Evolutionary conservation across 2,329 filamentous ascomycete species (phyloP).

Genomic region (Lachnellula hyalina): DNA sequence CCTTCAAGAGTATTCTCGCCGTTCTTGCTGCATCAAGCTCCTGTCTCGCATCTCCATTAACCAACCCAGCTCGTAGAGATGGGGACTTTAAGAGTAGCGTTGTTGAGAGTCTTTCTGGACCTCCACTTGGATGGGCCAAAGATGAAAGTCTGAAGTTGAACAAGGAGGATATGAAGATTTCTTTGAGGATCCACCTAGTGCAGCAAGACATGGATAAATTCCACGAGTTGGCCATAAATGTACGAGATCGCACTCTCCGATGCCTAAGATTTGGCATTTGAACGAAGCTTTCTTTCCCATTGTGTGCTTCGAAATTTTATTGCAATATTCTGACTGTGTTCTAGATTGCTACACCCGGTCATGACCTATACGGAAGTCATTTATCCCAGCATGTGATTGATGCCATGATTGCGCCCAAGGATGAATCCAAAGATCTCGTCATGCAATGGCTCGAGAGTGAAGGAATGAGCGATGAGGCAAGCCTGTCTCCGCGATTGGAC

Average conservation of each 20-base stretch:
- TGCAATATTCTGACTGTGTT: neutral
- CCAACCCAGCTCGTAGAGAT: neutral
- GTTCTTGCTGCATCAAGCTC: constrained; percentile 14
- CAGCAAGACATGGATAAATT: constrained; percentile 29
- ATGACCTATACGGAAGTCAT: constrained; percentile 50
- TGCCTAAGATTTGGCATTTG: neutral
- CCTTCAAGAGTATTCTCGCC: constrained; percentile 6
- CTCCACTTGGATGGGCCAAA: constrained; percentile 24
- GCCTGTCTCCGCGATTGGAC: constrained; percentile 48
- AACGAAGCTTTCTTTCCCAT: neutral
- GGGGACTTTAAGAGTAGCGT: constrained; percentile 15
- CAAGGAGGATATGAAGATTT: constrained; percentile 22
- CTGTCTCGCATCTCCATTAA: constrained; percentile 5
- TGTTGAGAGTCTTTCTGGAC: constrained; percentile 20
- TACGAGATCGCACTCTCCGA: constrained; percentile 6
- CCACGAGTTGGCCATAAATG: constrained; percentile 27
- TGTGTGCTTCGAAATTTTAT: neutral
- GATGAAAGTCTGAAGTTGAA: constrained; percentile 19
- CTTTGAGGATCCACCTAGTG: constrained; percentile 26
- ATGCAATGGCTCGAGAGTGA: constrained; percentile 50
- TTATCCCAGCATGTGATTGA: constrained; percentile 46
- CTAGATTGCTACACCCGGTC: constrained; percentile 38
- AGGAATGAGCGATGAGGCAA: constrained; percentile 39
- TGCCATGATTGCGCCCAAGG: constrained; percentile 46
- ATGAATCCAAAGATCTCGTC: constrained; percentile 49